Percentiles rank a stretch among this genome's conserved stretches.
Conservation (phyloP, 2,329 filamentous ascomycete species). For the Claviceps humidiphila region DNA sequence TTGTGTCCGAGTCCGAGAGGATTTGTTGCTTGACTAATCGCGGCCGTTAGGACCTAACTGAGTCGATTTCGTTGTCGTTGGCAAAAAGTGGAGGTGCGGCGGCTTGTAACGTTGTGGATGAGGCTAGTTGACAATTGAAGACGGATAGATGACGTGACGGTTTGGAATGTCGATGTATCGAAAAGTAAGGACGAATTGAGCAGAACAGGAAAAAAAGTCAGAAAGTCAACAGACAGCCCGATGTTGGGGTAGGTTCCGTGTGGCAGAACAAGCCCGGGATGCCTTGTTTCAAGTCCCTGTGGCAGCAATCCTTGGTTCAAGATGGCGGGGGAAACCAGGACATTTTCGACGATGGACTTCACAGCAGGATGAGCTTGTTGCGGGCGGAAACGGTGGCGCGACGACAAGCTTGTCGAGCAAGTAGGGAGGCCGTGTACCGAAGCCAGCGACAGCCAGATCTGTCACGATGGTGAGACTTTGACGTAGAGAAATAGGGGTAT, state of each 20-base stretch:
- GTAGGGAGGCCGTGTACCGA: no score
- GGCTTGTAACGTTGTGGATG: not conserved
- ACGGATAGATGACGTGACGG: not conserved
- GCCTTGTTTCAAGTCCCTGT: slow-evolving; percentile 10
- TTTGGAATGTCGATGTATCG: not conserved
- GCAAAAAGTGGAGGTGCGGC: not conserved
- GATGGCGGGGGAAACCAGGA: slow-evolving; percentile 6
- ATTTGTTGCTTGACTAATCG: not conserved
- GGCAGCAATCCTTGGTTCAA: slow-evolving; percentile 7
- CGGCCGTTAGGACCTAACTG: not conserved
- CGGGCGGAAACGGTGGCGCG: no score
- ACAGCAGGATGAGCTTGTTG: no score
- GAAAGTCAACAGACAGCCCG: not conserved
- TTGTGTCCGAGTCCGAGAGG: not conserved
- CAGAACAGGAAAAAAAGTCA: not conserved
- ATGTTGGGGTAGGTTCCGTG: not conserved
- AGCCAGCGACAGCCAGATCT: no score
- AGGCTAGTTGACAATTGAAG: not conserved
- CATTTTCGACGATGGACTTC: slow-evolving; percentile 3
- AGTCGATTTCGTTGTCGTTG: not conserved
- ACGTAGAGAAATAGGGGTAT: no score
- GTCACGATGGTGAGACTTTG: no score
- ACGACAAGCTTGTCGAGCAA: no score
- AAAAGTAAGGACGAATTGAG: not conserved
- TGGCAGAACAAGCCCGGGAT: slow-evolving; percentile 2